Evolutionary conservation across 441 rosid genomes (phyloP), one percentile per base, ranked within the genome.

Genomic region (Erodium texanum): DNA sequence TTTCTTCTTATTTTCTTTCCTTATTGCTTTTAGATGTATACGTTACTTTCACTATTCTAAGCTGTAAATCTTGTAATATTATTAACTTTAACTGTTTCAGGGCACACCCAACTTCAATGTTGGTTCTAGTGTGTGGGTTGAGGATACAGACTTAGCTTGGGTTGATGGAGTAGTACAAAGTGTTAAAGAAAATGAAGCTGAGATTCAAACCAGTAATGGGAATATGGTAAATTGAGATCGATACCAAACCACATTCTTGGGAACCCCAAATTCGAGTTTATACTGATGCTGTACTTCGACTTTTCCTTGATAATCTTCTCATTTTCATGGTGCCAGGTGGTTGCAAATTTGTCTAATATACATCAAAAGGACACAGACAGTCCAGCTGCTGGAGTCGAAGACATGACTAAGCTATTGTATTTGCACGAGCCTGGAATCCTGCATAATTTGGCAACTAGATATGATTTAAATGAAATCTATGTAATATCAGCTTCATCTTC

Each of bases 321-420:
- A 58, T 4, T 59, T 59, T 59, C 7, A 9, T 23, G 62, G 43
- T 70, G 14, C 18, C 75, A 93, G 98, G 64, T 93, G 64, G 84
- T 82, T 34, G 87, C 88, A 64, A 82, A 76, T 38, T 70, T 93
- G 71, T 84, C 95, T 22, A 88, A 85, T 77, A 64, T 91, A 79
- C 87, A 88, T 74, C 96, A 96, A 22, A 93, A 89, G 56, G 97
- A 93, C 68, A 73, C 81, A 76, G 96, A 89, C 82, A 93, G 96
- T 76, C 95, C 97, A 41, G 84, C 97, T 19, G 96, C 93, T 48
- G 99, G 99, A 63, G 96, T 93, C 71, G 97, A 91, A 84, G 99
- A 91, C 82, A 93, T 93, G 99, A 91, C 97, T 70, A 93, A 88
- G 84, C 89, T 93, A 11, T 89, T 97, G 6, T 93, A 93, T 75